Base-by-base conservation (phyloP, 345 rosid species). In the Linum tenue region DNA sequence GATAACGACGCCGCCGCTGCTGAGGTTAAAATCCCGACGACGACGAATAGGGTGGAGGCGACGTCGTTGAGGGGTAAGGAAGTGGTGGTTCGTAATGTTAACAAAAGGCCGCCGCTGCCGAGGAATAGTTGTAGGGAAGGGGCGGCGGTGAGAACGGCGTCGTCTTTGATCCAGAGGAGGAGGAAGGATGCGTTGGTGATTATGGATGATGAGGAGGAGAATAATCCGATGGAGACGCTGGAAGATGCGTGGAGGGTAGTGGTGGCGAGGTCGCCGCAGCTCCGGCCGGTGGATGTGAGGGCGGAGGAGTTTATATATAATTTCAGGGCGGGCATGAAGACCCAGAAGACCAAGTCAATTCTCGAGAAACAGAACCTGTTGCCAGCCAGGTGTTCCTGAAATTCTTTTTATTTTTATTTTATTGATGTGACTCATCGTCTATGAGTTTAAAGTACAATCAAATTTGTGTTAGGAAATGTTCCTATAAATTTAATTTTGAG, bases 211-310 rank as follows among this genome's bases (percentile, higher is more conserved):
- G 17, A 65, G 5, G 5, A 55, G 22, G 44, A 12, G 22, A 69
- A 58, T 58, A 64, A 55, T n/a, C 1, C 50, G 6, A 11, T 67
- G 55, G 68, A 82, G 37, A 82, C 79, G 3, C 66, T 91, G 55
- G 98, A 91, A 64, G 96, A 91, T 74, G 87, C 86, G 10, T 91
- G 95, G 96, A 85, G 81, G 65, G 83, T 81, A 59, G 79, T 84
- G 16, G 87, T 91, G 41, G 90, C 92, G 37, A 75, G 69, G 8
- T 89, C 98, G 11, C 95, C 96, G 0, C 95, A 85, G 70, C 66
- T 86, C 42, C 78, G 90, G 66, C 72, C 82, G 12, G 95, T 91
- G 56, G 81, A 91, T 58, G 96, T 89, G 60, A 79, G 87, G 73
- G 96, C 98, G 7, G 96, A 89, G 4, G 98, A 91, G 65, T 91